Evolutionary conservation across 2,329 filamentous ascomycete species (phyloP).

Genomic region (Microsporum audouinii): DNA sequence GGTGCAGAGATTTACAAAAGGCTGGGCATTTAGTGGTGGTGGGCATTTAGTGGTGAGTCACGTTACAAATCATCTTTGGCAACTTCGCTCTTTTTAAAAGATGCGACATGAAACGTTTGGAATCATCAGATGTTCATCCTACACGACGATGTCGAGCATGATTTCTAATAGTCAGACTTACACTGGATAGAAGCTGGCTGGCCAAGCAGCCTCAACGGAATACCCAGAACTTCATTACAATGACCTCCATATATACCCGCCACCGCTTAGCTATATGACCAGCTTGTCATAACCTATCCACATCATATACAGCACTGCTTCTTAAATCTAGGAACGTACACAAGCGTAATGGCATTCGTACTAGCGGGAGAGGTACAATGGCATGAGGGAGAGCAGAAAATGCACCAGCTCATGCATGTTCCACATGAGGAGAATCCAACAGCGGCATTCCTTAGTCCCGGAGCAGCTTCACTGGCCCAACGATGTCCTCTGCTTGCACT

Average conservation of each 20-base stretch:
- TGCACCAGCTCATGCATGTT: constrained; percentile 52
- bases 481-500: constrained; percentile 58
- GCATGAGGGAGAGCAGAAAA: constrained; percentile 55
- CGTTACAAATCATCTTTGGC: neutral
- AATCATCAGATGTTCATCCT: neutral
- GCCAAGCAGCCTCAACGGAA: neutral
- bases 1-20: too few relatives aligned
- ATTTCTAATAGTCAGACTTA: neutral
- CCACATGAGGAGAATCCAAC: constrained; percentile 56
- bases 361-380: constrained; percentile 31
- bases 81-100: neutral
- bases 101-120: neutral
- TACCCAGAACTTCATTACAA: neutral
- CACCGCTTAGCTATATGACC: neutral
- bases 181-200: neutral
- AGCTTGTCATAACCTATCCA: neutral
- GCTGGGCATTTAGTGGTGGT: too few relatives aligned
- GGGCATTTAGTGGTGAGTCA: too few relatives aligned
- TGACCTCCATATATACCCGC: neutral
- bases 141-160: neutral
- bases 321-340: neutral
- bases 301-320: neutral
- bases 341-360: constrained; percentile 16
- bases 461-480: constrained; percentile 50
- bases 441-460: constrained; percentile 47